Evolutionary conservation across 2,329 filamentous ascomycete species (phyloP).

Genomic region (Aspergillus udagawae): DNA sequence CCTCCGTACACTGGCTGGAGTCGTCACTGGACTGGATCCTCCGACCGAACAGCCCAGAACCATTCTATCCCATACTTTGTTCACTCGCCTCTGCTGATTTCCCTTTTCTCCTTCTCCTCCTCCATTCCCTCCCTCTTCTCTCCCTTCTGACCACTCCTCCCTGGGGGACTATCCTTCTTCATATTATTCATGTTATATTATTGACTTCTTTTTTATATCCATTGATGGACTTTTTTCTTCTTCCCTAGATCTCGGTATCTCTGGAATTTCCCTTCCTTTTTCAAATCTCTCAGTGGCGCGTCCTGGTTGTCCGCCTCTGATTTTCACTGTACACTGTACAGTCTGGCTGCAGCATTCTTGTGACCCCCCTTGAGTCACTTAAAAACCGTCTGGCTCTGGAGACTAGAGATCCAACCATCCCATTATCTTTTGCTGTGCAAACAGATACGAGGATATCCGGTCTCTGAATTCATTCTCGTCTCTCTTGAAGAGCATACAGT

Average conservation of each 20-base stretch:
- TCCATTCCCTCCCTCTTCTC: conserved; percentile 9
- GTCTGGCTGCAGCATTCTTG: conserved; percentile 14
- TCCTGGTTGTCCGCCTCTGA: conserved; percentile 41
- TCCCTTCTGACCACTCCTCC: conserved; percentile 11
- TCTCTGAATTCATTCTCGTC: conserved; percentile 18
- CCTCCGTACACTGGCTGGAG: not conserved
- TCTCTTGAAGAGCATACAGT: conserved; percentile 12
- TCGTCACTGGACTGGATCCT: not conserved
- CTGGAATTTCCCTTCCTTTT: conserved; percentile 23
- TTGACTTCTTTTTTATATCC: conserved; percentile 16
- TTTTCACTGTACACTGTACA: conserved; percentile 18
- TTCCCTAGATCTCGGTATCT: conserved; percentile 25
- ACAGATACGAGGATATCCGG: conserved; percentile 11
- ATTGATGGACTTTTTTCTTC: not conserved
- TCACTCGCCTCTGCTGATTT: not conserved
- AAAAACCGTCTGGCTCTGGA: conserved; percentile 10
- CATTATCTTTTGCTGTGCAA: conserved; percentile 27
- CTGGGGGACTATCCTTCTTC: conserved; percentile 16
- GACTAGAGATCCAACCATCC: conserved; percentile 1
- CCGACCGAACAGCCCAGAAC: not conserved
- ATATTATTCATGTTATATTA: conserved; percentile 17
- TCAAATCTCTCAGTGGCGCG: conserved; percentile 18
- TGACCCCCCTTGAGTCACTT: conserved; percentile 19
- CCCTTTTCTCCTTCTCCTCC: conserved; percentile 4
- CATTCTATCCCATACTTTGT: not conserved